phyloP scores from a whole-genome alignment of 2,329 filamentous ascomycete species.

The Sphaerulina vaccinii region DNA sequence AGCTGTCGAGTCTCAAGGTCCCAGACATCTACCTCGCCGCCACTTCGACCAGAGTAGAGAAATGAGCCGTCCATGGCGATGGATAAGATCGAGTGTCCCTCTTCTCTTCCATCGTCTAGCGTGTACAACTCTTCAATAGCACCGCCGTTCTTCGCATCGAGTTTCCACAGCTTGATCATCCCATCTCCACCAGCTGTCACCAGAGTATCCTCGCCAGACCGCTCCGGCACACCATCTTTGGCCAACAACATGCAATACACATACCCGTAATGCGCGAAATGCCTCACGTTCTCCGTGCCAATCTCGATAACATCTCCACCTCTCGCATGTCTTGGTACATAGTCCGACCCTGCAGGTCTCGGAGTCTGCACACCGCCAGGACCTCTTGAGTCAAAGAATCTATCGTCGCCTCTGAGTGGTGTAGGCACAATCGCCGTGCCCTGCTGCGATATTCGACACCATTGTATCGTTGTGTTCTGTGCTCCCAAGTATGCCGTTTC shows the following conservation, averaged over 20 bases:
- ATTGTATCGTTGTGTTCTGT: conserved; percentile 93
- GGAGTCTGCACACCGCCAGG: conserved; percentile 79
- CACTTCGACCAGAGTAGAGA: conserved; percentile 83
- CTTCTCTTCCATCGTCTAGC: conserved; percentile 58
- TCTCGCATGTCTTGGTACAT: conserved; percentile 48
- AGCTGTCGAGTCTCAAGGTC: conserved; percentile 92
- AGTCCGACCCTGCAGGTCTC: conserved; percentile 60
- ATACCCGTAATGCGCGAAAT: conserved; percentile 94
- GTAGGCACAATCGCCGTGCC: conserved; percentile 51
- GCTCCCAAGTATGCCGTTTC: conserved; percentile 87
- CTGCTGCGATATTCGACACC: conserved; percentile 60
- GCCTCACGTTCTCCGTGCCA: conserved; percentile 72
- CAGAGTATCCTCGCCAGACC: conserved; percentile 72
- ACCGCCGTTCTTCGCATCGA: conserved; percentile 59
- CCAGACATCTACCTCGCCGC: conserved; percentile 91
- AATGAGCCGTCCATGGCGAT: conserved; percentile 87
- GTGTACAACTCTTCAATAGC: conserved; percentile 69
- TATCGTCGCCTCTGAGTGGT: conserved; percentile 61
- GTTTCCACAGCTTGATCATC: conserved; percentile 88
- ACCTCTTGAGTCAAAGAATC: conserved; percentile 89
- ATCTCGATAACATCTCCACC: conserved; percentile 75
- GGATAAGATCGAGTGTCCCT: conserved; percentile 67
- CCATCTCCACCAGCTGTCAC: conserved; percentile 93
- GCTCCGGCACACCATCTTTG: conserved; percentile 67
- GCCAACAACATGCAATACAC: conserved; percentile 94